phyloP scores from a whole-genome alignment of 345 rosid genomes.

The Lumnitzera racemosa region DNA sequence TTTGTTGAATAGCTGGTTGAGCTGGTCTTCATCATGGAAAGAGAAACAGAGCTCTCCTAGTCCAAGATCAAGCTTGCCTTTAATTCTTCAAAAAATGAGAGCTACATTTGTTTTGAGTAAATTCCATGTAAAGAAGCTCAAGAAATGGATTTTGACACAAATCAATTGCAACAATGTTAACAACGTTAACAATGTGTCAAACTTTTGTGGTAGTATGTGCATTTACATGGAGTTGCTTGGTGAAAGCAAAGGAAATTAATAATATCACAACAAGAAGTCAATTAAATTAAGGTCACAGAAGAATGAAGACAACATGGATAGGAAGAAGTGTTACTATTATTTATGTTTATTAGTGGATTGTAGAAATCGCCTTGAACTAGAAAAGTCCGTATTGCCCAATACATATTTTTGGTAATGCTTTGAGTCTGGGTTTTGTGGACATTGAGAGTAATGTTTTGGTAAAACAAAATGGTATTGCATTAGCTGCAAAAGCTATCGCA shows the following conservation, averaged over 20 bases:
- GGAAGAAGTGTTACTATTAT: not conserved
- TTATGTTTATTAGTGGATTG: not conserved
- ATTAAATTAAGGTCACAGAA: not conserved
- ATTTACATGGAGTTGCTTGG: not conserved
- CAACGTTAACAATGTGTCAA: not conserved
- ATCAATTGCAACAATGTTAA: not conserved
- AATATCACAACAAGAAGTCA: not conserved
- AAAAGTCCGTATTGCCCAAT: not conserved
- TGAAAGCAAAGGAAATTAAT: not conserved
- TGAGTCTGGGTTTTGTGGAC: not conserved
- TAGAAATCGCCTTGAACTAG: not conserved
- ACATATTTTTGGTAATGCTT: not conserved
- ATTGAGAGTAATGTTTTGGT: not conserved
- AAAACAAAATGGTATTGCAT: not conserved
- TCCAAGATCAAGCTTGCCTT: no score
- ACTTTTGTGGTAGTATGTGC: not conserved
- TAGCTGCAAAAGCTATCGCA: slow-evolving; percentile 2
- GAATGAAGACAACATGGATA: not conserved
- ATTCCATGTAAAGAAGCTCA: not conserved
- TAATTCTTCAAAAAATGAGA: not conserved
- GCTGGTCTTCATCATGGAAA: not conserved
- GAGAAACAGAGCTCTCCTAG: not conserved
- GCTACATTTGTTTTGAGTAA: not conserved
- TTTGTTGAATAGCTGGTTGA: not conserved
- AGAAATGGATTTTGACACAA: not conserved